phyloP scores from a whole-genome alignment of 345 rosid genomes.

The Acer saccharum region DNA sequence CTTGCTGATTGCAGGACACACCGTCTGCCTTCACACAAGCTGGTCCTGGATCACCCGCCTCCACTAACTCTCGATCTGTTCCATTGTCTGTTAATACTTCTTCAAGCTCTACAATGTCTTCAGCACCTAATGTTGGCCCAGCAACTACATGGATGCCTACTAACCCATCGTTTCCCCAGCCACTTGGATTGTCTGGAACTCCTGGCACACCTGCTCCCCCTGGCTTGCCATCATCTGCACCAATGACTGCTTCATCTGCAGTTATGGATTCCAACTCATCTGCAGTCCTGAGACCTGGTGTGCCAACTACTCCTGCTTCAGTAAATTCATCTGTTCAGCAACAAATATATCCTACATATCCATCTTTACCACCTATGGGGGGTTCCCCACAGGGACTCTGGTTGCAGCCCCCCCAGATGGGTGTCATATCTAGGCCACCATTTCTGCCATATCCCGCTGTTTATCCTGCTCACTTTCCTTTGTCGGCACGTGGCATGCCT shows the following conservation, averaged over 20 bases:
- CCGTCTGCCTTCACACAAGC: slow-evolving; percentile 36
- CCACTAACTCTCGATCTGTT: slow-evolving; percentile 44
- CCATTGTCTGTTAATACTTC: slow-evolving; percentile 37
- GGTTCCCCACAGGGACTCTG: slow-evolving; percentile 68
- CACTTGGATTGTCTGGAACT: slow-evolving; percentile 41
- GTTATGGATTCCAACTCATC: slow-evolving; percentile 48
- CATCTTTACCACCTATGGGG: slow-evolving; percentile 61
- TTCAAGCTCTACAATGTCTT: slow-evolving; percentile 34
- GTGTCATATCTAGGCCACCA: slow-evolving; percentile 60
- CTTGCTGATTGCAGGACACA: slow-evolving; percentile 41
- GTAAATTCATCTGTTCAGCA: slow-evolving; percentile 54
- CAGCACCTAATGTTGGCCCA: slow-evolving; percentile 34
- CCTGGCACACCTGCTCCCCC: slow-evolving; percentile 41
- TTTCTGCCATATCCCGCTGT: slow-evolving; percentile 62
- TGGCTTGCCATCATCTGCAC: slow-evolving; percentile 41
- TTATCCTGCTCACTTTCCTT: slow-evolving; percentile 60
- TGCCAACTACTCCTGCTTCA: slow-evolving; percentile 40
- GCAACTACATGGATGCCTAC: slow-evolving; percentile 37
- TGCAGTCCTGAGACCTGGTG: slow-evolving; percentile 42
- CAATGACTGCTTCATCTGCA: slow-evolving; percentile 36
- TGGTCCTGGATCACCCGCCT: slow-evolving; percentile 30
- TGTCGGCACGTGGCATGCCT: slow-evolving; percentile 47
- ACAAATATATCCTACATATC: slow-evolving; percentile 60
- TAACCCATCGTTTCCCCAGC: slow-evolving; percentile 40
- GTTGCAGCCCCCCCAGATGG: slow-evolving; percentile 76